A percentile compares a stretch with the other conserved stretches of the same genome.
phyloP scores from a whole-genome alignment of 441 rosid species.

The Pelargonium citronellum region DNA sequence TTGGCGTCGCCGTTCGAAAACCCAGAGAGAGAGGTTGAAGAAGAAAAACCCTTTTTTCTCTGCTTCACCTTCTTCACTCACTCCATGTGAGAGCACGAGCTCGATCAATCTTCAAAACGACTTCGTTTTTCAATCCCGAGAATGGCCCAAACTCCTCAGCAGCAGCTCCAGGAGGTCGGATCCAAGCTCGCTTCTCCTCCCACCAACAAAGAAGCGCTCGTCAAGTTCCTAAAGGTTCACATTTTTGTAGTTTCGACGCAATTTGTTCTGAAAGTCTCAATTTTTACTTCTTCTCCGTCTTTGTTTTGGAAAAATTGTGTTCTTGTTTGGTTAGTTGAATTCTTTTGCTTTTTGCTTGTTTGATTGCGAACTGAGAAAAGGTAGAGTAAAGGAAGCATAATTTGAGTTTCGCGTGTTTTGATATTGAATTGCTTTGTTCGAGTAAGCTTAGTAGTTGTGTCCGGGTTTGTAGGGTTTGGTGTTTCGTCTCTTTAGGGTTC shows the following conservation, averaged over 20 bases:
- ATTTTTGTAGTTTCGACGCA: slow-evolving; percentile 13
- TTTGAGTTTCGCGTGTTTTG: background rate
- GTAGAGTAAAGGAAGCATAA: background rate
- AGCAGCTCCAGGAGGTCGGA: slow-evolving; percentile 79
- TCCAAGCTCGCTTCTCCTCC: slow-evolving; percentile 79
- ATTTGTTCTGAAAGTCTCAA: background rate
- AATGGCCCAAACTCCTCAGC: slow-evolving; percentile 66
- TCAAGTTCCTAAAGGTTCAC: slow-evolving; percentile 79
- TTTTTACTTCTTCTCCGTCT: slow-evolving; percentile 3
- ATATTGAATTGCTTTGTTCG: background rate
- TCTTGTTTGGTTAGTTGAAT: slow-evolving; percentile 13
- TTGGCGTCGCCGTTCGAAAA: slow-evolving; percentile 17
- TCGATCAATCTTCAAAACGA: slow-evolving; percentile 6
- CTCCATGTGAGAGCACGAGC: slow-evolving; percentile 8
- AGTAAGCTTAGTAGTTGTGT: background rate
- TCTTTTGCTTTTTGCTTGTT: slow-evolving; percentile 12
- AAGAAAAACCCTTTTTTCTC: background rate
- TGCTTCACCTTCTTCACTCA: slow-evolving; percentile 5
- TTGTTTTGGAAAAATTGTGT: background rate
- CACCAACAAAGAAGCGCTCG: slow-evolving; percentile 64
- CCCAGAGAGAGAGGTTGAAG: slow-evolving; percentile 1
- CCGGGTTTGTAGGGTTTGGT: slow-evolving; percentile 18
- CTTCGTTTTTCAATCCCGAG: slow-evolving; percentile 9
- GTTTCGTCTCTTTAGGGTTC: background rate
- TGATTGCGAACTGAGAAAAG: slow-evolving; percentile 1